These are phyloP conservation scores for Penicillium parvum DNA, from an alignment of 495 filamentous ascomycete species.

Conservation along the genomic window DNA sequence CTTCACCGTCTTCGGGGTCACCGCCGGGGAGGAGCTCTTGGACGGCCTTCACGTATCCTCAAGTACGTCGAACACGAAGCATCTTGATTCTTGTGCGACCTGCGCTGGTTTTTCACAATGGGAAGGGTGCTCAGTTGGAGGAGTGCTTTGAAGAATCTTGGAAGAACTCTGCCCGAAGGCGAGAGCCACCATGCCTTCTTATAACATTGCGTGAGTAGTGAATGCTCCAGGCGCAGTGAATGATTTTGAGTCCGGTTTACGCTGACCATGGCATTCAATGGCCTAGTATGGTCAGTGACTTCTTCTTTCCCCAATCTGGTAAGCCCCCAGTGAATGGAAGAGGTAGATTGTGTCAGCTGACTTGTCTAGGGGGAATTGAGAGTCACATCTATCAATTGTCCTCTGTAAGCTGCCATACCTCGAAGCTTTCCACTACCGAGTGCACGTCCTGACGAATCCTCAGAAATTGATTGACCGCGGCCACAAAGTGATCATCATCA, in stretches of 20 bases:
- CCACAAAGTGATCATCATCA: slow-evolving; percentile 97
- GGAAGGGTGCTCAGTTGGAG: slow-evolving; percentile 4
- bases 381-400: slow-evolving; percentile 98
- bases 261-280: background rate
- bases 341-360: slow-evolving; percentile 9
- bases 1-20: background rate
- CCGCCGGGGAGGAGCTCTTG: slow-evolving; percentile 7
- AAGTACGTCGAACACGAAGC: background rate
- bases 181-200: slow-evolving; percentile 46
- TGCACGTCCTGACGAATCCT: slow-evolving; percentile 12
- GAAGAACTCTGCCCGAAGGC: slow-evolving; percentile 4
- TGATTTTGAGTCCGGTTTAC: background rate
- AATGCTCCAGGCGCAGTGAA: background rate
- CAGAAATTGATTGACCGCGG: slow-evolving; percentile 91
- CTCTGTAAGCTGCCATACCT: slow-evolving; percentile 39
- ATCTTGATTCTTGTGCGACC: background rate
- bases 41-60: background rate
- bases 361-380: slow-evolving; percentile 72
- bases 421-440: background rate
- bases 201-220: slow-evolving; percentile 66
- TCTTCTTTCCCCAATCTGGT: slow-evolving; percentile 96
- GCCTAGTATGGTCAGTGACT: slow-evolving; percentile 89
- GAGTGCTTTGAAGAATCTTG: slow-evolving; percentile 1
- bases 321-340: slow-evolving; percentile 5
- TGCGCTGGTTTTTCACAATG: slow-evolving; percentile 13